phyloP scores from a whole-genome alignment of 2,329 filamentous ascomycete genomes.

The Epicoccum sorghinum region DNA sequence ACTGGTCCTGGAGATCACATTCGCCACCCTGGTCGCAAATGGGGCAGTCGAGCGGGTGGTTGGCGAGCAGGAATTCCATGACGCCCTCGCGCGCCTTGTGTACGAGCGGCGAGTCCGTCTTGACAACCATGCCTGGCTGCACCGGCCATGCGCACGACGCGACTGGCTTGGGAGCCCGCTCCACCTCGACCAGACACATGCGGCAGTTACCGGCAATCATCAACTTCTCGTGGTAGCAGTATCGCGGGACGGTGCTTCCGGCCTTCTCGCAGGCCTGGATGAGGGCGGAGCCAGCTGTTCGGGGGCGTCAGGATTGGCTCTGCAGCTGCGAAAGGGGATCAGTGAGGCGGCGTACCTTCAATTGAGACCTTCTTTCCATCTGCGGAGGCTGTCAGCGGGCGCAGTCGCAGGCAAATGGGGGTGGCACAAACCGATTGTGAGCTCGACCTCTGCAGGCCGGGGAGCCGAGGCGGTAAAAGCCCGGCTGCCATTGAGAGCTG shows the following conservation, averaged over 20 bases:
- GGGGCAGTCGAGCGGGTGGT: conserved; percentile 94
- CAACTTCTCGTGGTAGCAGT: conserved; percentile 99
- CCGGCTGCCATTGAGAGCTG: conserved; percentile 67
- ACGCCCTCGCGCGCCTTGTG: conserved; percentile 99
- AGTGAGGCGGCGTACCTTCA: conserved; percentile 70
- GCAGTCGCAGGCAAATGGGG: conserved; percentile 20
- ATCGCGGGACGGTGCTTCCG: conserved; percentile 88
- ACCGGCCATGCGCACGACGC: conserved; percentile 99
- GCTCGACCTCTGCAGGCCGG: conserved; percentile 89
- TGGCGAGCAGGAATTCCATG: conserved; percentile 97
- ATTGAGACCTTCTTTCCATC: conserved; percentile 99
- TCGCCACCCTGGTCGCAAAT: conserved; percentile 99
- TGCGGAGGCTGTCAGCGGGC: conserved; percentile 53
- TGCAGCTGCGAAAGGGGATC: conserved; percentile 15
- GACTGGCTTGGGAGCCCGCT: conserved; percentile 93
- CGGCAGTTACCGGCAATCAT: conserved; percentile 99
- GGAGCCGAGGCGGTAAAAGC: conserved; percentile 80
- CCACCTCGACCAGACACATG: conserved; percentile 99
- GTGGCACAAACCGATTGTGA: conserved; percentile 81
- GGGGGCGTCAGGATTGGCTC: conserved; percentile 36
- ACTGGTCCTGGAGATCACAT: conserved; percentile 98
- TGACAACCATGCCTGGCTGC: conserved; percentile 97
- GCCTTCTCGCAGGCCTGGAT: conserved; percentile 99
- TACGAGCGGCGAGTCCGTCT: conserved; percentile 93
- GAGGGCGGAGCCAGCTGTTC: conserved; percentile 86